Evolutionary conservation across 768 basidiomycete species (phyloP).

Genomic region (Lactarius deliciosus): DNA sequence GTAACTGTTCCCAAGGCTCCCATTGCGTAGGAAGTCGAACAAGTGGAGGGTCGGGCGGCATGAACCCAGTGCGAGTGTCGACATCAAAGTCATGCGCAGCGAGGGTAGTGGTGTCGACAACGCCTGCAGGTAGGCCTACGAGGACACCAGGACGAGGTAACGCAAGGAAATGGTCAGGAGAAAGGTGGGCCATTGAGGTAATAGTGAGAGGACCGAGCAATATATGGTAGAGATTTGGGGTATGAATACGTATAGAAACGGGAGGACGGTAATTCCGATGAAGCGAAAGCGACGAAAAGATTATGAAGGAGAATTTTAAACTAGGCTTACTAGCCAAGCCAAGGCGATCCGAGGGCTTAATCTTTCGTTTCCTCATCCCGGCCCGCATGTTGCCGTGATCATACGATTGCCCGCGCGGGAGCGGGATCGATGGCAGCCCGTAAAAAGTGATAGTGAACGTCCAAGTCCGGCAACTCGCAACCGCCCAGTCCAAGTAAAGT

Average conservation of each 20-base stretch:
- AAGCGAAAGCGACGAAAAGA: not conserved
- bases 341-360: not conserved
- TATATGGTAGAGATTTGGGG: not conserved
- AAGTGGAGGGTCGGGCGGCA: conserved; percentile 77
- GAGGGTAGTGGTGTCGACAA: conserved; percentile 40
- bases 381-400: not conserved
- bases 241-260: not conserved
- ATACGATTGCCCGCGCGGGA: too few relatives aligned
- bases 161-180: conserved; percentile 37
- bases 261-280: not conserved
- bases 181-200: conserved; percentile 20
- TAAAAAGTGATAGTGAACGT: too few relatives aligned
- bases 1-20: conserved; percentile 69
- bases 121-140: conserved; percentile 32
- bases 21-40: conserved; percentile 58
- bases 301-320: not conserved
- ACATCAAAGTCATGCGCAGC: conserved; percentile 71
- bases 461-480: not conserved
- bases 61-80: conserved; percentile 86
- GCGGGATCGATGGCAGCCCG: too few relatives aligned
- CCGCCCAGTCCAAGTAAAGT: not conserved
- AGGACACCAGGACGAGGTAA: conserved; percentile 38
- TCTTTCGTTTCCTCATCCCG: not conserved
- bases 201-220: not conserved
- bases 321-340: too few relatives aligned